Percentiles rank a stretch among this genome's conserved stretches.
phyloP scores from a whole-genome alignment of 306 rosid genomes.

The Cotoneaster glaucophyllus region DNA sequence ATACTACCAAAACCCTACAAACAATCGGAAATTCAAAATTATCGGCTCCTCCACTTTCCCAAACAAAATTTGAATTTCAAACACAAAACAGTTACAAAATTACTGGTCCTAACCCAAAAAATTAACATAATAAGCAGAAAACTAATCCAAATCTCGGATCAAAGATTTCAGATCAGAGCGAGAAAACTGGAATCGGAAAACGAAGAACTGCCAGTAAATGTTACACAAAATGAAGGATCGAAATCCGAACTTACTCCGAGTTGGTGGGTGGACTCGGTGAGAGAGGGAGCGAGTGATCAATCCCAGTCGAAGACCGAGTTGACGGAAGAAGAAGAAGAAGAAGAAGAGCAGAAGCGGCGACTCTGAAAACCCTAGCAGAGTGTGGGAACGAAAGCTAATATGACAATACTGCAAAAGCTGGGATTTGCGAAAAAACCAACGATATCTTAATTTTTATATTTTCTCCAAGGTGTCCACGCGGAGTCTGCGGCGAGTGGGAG shows the following conservation, averaged over 20 bases:
- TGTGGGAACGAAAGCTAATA: conserved; percentile 43
- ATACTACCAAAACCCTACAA: background rate
- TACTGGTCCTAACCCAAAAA: background rate
- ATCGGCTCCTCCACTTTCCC: background rate
- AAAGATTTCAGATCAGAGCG: background rate
- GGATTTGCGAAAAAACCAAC: conserved; percentile 5
- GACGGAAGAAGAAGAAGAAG: conserved; percentile 5
- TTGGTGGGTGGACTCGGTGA: conserved; percentile 25
- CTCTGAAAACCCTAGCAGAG: conserved; percentile 86
- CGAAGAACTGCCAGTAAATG: background rate
- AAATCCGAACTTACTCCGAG: conserved; percentile 23
- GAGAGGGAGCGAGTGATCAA: conserved; percentile 7
- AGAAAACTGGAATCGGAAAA: background rate
- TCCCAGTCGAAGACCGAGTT: background rate
- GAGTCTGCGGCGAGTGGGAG: background rate
- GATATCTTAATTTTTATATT: background rate
- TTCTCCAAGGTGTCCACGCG: background rate
- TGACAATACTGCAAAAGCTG: conserved; percentile 25
- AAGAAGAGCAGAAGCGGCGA: conserved; percentile 41
- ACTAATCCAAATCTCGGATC: conserved; percentile 2
- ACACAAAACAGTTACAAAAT: background rate
- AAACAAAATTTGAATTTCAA: background rate
- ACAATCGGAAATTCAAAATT: background rate
- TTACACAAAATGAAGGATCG: background rate
- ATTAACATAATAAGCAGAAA: background rate